A percentile compares a stretch with the other conserved stretches of the same genome.
These are phyloP conservation scores for Aspergillus sp. DNA, from an alignment of 2,329 filamentous ascomycete species.

Conservation along the genomic window DNA sequence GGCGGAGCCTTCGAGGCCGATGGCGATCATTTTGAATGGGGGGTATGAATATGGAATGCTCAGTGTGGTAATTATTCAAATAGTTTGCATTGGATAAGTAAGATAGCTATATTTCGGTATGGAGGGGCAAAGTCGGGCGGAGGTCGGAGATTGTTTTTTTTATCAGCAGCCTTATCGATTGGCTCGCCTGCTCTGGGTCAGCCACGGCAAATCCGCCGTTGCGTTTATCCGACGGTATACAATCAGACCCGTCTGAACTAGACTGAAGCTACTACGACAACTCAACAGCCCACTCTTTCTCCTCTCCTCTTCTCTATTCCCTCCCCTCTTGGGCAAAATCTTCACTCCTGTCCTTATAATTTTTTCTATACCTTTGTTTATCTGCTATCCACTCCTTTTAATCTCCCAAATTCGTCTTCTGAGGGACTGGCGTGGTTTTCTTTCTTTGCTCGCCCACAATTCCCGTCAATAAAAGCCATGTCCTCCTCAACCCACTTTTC, in stretches of 20 bases:
- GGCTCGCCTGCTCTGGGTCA: slow-evolving; percentile 15
- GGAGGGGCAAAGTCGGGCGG: slow-evolving; percentile 18
- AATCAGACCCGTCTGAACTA: slow-evolving; percentile 7
- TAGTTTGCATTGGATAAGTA: not conserved
- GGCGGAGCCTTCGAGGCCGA: slow-evolving; percentile 86
- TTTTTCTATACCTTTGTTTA: not conserved
- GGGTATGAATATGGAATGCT: not conserved
- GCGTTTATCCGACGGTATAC: slow-evolving; percentile 31
- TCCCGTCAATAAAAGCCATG: slow-evolving; percentile 27
- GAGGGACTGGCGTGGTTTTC: slow-evolving; percentile 11
- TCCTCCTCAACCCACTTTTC: slow-evolving; percentile 36
- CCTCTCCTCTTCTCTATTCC: not conserved
- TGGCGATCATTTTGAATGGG: slow-evolving; percentile 57
- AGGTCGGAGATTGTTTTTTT: slow-evolving; percentile 16
- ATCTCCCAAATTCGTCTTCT: not conserved
- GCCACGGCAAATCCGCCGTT: slow-evolving; percentile 15
- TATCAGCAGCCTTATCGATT: slow-evolving; percentile 33
- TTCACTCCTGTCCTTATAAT: not conserved
- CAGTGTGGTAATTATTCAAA: not conserved
- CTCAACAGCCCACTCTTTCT: slow-evolving; percentile 8
- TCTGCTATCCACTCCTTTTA: not conserved
- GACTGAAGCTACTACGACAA: slow-evolving; percentile 11
- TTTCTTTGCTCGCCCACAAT: slow-evolving; percentile 15
- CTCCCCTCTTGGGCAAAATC: not conserved
- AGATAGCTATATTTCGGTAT: not conserved